A percentile compares a stretch with the other conserved stretches of the same genome.
Conservation (phyloP, 352 stramenopile species). For the Phytophthora idaei region DNA sequence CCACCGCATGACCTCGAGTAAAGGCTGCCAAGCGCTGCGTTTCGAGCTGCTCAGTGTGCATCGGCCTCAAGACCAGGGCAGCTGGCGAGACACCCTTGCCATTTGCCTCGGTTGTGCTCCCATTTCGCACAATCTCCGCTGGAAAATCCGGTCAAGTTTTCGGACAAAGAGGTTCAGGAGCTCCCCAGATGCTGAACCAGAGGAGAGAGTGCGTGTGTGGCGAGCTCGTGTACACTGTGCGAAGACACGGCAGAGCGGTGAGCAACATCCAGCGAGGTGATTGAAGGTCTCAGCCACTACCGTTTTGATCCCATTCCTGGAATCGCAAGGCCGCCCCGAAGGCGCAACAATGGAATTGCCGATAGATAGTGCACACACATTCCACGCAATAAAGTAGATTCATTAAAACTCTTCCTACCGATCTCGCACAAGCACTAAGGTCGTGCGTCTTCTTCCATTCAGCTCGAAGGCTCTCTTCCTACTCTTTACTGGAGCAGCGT, state of each 20-base stretch:
- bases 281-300: not conserved
- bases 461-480: not conserved
- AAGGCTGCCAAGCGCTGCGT: constrained; percentile 19
- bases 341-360: too few species aligned
- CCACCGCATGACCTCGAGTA: constrained; percentile 8
- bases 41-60: constrained; percentile 7
- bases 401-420: constrained; percentile 1
- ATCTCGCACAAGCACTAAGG: not conserved
- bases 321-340: too few species aligned
- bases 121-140: constrained; percentile 14
- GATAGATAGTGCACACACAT: not conserved
- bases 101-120: constrained; percentile 8
- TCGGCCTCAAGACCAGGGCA: constrained; percentile 13
- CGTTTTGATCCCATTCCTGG: too few species aligned
- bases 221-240: not conserved
- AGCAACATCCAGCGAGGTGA: constrained; percentile 16
- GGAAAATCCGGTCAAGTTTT: constrained; percentile 32
- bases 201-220: constrained; percentile 13
- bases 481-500: constrained; percentile 22
- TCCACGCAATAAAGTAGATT: not conserved
- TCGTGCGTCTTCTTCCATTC: constrained; percentile 2
- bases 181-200: constrained; percentile 10
- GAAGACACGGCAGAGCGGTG: not conserved
- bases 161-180: constrained; percentile 3
- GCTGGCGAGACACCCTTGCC: not conserved